These are phyloP conservation scores for Macrolepiota dolichaula DNA, from an alignment of 768 basidiomycete genomes.

Conservation along the genomic window DNA sequence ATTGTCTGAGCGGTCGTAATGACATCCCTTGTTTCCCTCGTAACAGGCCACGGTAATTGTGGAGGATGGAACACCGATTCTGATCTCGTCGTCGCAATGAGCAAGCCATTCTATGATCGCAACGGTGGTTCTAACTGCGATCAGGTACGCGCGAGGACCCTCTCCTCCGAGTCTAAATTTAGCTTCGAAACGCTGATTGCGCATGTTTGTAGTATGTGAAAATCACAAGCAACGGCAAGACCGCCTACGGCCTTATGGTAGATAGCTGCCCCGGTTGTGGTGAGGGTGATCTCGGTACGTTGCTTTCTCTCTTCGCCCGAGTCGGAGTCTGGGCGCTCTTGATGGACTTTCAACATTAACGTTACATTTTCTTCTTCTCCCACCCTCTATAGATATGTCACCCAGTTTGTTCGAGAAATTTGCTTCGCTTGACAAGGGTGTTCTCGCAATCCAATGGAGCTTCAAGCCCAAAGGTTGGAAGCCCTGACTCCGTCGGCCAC, in stretches of 20 bases:
- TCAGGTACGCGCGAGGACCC: slow-evolving; percentile 38
- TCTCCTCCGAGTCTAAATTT: slow-evolving; percentile 7
- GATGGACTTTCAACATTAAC: not conserved
- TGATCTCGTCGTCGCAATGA: slow-evolving; percentile 62
- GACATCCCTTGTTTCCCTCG: not conserved
- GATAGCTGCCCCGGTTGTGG: slow-evolving; percentile 62
- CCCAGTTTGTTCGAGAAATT: slow-evolving; percentile 55
- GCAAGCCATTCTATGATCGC: slow-evolving; percentile 46
- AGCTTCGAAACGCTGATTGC: slow-evolving; percentile 9
- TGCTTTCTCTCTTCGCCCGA: not conserved
- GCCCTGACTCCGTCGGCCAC: slow-evolving; percentile 26
- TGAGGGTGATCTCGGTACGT: slow-evolving; percentile 52
- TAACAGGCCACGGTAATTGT: slow-evolving; percentile 58
- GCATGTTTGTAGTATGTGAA: slow-evolving; percentile 45
- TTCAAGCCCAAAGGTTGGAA: slow-evolving; percentile 48
- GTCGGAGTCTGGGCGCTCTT: not conserved
- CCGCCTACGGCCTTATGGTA: slow-evolving; percentile 43
- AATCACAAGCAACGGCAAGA: slow-evolving; percentile 58
- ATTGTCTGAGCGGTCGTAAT: slow-evolving; percentile 7
- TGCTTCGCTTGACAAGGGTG: slow-evolving; percentile 43
- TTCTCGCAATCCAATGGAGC: slow-evolving; percentile 55
- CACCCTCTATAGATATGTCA: slow-evolving; percentile 55
- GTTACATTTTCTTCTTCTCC: not conserved
- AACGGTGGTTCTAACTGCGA: slow-evolving; percentile 54
- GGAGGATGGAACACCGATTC: slow-evolving; percentile 45